phyloP scores from a whole-genome alignment of 768 basidiomycete genomes.

The Leccinum sublutescens region DNA sequence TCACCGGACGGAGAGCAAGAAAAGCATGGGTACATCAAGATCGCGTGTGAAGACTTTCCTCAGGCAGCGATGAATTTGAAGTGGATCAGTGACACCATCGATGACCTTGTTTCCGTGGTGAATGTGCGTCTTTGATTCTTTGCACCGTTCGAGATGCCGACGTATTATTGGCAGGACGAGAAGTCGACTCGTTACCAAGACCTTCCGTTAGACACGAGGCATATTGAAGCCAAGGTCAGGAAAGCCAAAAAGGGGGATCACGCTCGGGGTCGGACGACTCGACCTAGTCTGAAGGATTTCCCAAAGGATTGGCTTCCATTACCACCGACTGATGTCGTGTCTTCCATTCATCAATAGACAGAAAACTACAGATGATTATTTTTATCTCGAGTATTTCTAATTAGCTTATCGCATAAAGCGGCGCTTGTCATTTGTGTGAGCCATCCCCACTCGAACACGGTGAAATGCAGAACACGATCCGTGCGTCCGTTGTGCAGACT shows the following conservation, averaged over 20 bases:
- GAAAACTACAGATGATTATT: neutral
- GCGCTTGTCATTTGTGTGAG: neutral
- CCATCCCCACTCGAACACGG: neutral
- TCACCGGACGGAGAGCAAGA: slow-evolving; percentile 41
- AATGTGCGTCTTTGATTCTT: slow-evolving; percentile 58
- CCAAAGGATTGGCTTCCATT: slow-evolving; percentile 80
- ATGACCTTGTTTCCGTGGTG: slow-evolving; percentile 73
- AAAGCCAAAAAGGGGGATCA: slow-evolving; percentile 78
- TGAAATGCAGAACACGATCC: slow-evolving; percentile 35
- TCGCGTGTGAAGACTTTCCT: slow-evolving; percentile 86
- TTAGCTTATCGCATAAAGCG: slow-evolving; percentile 2
- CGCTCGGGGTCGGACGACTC: slow-evolving; percentile 50
- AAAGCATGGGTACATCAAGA: slow-evolving; percentile 84
- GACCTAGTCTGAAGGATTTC: slow-evolving; percentile 75
- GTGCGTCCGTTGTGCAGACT: slow-evolving; percentile 54
- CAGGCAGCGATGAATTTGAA: slow-evolving; percentile 86
- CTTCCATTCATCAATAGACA: slow-evolving; percentile 11
- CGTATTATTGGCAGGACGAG: slow-evolving; percentile 22
- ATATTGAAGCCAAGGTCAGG: slow-evolving; percentile 65
- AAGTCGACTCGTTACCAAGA: slow-evolving; percentile 47
- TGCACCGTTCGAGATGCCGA: slow-evolving; percentile 10
- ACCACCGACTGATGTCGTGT: slow-evolving; percentile 1
- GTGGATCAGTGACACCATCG: slow-evolving; percentile 87
- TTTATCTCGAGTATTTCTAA: neutral
- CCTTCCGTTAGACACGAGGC: slow-evolving; percentile 82